Evolutionary conservation across 2,329 filamentous ascomycete genomes (phyloP), one percentile per base, ranked within the genome.

Genomic region (Periconia sp.): DNA sequence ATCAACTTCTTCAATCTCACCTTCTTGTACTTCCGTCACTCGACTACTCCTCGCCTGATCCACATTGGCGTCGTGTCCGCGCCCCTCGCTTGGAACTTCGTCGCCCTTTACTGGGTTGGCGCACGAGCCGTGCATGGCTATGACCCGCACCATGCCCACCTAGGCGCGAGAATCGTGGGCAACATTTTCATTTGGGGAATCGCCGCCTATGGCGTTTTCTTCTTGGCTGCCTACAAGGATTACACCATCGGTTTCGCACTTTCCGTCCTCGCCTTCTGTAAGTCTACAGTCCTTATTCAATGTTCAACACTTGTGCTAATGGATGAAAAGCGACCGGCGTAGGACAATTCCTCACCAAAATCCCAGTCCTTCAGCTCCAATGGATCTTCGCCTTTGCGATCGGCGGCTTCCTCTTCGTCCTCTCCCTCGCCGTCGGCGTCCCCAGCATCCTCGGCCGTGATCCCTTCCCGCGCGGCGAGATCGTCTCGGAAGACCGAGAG

Each of bases 341-440:
- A 12, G 81, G 83, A 11, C 91, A 96, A 69, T 85, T 95, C 73
- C 74, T 84, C 36, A 78, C 80, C 59, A 84, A 90, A 66, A 70
- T 86, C 46, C 79, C 94, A 65, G 69, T 86, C 51, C 78, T 95
- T 54, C 88, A 89, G 5, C 77, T 95, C 52, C 91, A 96, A 73
- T 95, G 90, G 90, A 92, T 95, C 71, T 95, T 95, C 67, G 88
- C 90, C 23, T 94, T 95, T 63, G 77, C 84, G 50, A 90, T 95
- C 66, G 91, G 92, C 78, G 82, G 78, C 1, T 66, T 88, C 18
- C 80, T 95, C 39, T 87, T 94, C 66, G 68, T 91, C 15, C 72
- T 82, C 13, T 89, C 87, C 1, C 59, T 88, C 2, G 70, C 79
- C 12, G 76, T 90, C 38, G 86, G 82, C 2, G 70, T 88, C 23